Evolutionary conservation across 208 protist species (phyloP), one percentile per base, ranked within the genome.

Genomic region (Leishmania mexicana): DNA sequence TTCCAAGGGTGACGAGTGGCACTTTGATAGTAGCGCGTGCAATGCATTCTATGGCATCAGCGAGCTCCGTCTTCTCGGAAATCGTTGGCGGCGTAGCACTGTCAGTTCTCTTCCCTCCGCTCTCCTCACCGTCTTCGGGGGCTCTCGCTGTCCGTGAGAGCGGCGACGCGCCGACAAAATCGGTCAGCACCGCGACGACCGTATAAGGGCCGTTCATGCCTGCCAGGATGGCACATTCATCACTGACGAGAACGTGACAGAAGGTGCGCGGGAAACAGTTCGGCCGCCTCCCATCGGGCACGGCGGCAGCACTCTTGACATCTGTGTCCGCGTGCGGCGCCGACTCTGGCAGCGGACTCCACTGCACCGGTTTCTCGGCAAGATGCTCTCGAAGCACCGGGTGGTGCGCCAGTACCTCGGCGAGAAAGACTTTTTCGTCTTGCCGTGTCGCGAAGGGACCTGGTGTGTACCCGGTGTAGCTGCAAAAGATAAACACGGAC

Each of bases 131-230:
- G 45, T n/a, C 28, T 15, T 45, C 45, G 8, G 7, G 24, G 38
- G 75, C n/a, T 35, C 31, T 73, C 40, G 73, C 42, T 17, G 72
- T 28, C 17, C 19, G 40, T 1, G 65, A 71, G 1, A 31, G 35
- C 17, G 38, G 19, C 47, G 49, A 60, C 24, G 38, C 53, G 7
- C 81, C 81, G 31, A 49, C 45, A 19, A 85, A 81, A 1, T 73
- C 77, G 2, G 10, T 70, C 71, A 85, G 58, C 6, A 85, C 77
- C 42, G 72, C 82, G 58, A 85, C 45, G 3, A 75, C 51, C 19
- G 79, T 51, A 73, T 85, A 85, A 7, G 82, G 77, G 15, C 82
- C 82, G 54, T 81, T 85, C 51, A 85, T 31, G 10, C 82, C 82
- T n/a, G 76, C 76, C 28, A 85, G 62, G 58, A 85, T 15, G 2